These are phyloP conservation scores for Trypethelium eluteriae DNA, from an alignment of 495 filamentous ascomycete species.

Conservation along the genomic window DNA sequence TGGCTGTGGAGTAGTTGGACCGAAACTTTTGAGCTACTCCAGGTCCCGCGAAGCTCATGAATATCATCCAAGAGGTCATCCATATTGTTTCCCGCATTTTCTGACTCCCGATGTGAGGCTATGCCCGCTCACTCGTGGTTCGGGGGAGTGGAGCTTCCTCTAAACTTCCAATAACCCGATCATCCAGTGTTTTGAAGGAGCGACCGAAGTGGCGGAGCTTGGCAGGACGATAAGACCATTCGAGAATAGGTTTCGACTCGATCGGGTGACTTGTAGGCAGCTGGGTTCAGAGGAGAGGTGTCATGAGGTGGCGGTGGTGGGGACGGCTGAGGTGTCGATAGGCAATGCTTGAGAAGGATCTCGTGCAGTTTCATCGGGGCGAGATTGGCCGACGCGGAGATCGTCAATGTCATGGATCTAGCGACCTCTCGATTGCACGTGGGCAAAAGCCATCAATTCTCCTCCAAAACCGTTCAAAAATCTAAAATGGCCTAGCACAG, in stretches of 20 bases:
- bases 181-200: neutral
- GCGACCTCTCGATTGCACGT: neutral
- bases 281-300: neutral
- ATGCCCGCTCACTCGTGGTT: neutral
- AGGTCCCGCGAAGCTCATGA: neutral
- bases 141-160: neutral
- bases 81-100: neutral
- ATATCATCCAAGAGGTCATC: neutral
- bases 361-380: conserved; percentile 4
- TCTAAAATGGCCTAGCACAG: too few species aligned
- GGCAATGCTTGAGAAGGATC: conserved; percentile 3
- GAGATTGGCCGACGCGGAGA: conserved; percentile 5
- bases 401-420: neutral
- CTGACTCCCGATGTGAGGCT: neutral
- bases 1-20: conserved; percentile 26
- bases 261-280: neutral
- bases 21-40: conserved; percentile 17
- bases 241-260: neutral
- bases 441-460: too few species aligned
- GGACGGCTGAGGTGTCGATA: neutral
- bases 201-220: neutral
- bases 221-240: neutral
- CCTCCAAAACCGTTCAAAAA: too few species aligned
- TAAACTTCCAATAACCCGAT: neutral
- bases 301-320: neutral